A percentile compares a stretch with the other conserved stretches of the same genome.
phyloP scores from a whole-genome alignment of 768 basidiomycete species.

The Boletus reticuloceps region DNA sequence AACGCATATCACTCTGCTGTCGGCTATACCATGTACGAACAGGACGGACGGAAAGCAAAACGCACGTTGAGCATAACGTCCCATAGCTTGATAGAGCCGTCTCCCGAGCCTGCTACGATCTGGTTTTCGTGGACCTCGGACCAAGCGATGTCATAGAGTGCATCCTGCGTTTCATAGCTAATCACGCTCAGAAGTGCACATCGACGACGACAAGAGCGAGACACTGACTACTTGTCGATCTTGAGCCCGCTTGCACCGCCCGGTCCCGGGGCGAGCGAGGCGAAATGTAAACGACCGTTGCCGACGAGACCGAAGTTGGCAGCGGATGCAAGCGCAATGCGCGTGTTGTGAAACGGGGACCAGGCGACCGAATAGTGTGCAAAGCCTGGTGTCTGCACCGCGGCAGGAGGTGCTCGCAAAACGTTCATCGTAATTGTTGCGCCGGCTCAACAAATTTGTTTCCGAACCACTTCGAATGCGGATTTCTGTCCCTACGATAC shows the following conservation, averaged over 20 bases:
- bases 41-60: background rate
- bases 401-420: constrained; percentile 41
- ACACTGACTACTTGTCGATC: constrained; percentile 68
- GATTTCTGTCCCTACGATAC: constrained; percentile 70
- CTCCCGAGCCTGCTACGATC: constrained; percentile 83
- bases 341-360: constrained; percentile 80
- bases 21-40: background rate
- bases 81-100: constrained; percentile 89
- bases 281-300: constrained; percentile 83
- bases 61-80: constrained; percentile 82
- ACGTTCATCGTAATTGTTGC: constrained; percentile 29
- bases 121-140: constrained; percentile 95
- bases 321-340: constrained; percentile 76
- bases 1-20: constrained; percentile 31
- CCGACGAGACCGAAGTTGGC: constrained; percentile 96
- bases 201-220: background rate
- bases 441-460: too few relatives aligned
- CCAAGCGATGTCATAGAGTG: constrained; percentile 90
- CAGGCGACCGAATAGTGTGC: constrained; percentile 79
- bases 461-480: constrained; percentile 47
- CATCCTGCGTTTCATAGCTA: constrained; percentile 90
- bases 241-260: constrained; percentile 43
- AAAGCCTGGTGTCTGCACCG: constrained; percentile 75
- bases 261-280: constrained; percentile 50
- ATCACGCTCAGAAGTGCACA: constrained; percentile 6